Evolutionary conservation across 805 yeast species (phyloP), one percentile per base, ranked within the genome.

Genomic region (Metschnikowia drakensbergensis): DNA sequence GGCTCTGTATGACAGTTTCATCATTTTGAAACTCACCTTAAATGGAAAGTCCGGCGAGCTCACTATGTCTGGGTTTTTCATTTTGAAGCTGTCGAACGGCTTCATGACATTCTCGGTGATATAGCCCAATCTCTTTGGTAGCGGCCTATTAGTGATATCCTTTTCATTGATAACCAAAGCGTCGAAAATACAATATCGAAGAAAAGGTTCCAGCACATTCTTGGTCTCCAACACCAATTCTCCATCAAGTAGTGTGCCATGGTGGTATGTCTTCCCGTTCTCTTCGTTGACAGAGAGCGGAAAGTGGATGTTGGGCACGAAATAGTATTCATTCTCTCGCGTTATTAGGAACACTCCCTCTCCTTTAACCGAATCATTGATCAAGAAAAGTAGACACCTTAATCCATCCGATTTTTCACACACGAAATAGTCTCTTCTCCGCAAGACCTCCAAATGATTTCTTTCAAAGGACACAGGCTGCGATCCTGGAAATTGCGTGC

Each of bases 401-500:
- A 92, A 71, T 0, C 99, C 99, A 67, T 94, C 99, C 0, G 94
- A 81, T 64, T 94, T 94, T 61, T 94, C 99, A 69, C 99, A 95
- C 0, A 94, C 99, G 56, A 83, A 84, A 62, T 91, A 94, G 60
- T 95, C 98, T 50, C 83, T 82, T 3, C 75, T 68, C 61, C 77
- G 63, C 42, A 94, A 69, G 31, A 82, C 80, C 64, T 64, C 64
- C 25, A 94, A 72, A 67, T 92, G 97, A 31, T 76, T 71, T 47
- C 88, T 75, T 37, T 87, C 83, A 62, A 94, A 91, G 26, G 96
- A 88, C 2, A 92, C 88, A 0, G 99, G 99, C 67, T 95, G 99
- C 1, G 97, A 84, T 0, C 99, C 97, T 2, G 96, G 95, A 58
- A 91, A 91, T 13, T 77, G 72, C 36, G 78, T 75, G 30, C 82